Evolutionary conservation across 768 basidiomycete species (phyloP), one percentile per base, ranked within the genome.

Genomic region (Suillus alpinus): DNA sequence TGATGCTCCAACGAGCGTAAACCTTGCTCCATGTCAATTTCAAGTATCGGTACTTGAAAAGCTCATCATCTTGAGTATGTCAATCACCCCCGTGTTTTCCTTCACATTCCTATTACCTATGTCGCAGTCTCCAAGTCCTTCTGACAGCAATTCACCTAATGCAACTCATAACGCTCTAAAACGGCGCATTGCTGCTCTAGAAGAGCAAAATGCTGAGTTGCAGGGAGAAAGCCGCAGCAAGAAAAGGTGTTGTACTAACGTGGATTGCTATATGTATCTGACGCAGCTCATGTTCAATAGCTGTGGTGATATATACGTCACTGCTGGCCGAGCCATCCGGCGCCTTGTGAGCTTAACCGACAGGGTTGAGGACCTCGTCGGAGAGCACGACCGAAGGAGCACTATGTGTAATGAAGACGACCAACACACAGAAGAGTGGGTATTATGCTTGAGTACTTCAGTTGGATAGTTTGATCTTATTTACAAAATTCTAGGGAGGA

Each of bases 281-380:
- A 43, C 4, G n/a, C 10, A 9, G 10, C 43, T 43, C 10, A 2
- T 43, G 43, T 14, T 5, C 23, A 10, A 16, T 26, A 65, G 66
- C 6, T 14, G 26, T 16, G 1, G 31, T 6, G 56, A 62, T 47
- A 56, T 57, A 3, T 58, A 59, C 10, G 0, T 57, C 0, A n/a
- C 37, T 16, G 58, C 62, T 20, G 64, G 65, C 20, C 49, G 56
- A 6, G 60, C 20, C 4, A 60, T 67, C 4, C 56, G 26, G 5
- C n/a, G 62, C 40, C 66, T 67, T 0, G 62, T 67, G 0, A 57
- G 51, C 51, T 56, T 67, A 0, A 20, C 34, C 0, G 52, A 59
- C 20, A 58, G 39, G 6, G 18, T 67, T 1, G 23, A 46, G 2
- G 50, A 63, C 5, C 14, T 67, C 29, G 39, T 66, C 13, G 49